Percentiles rank a stretch among this genome's conserved stretches.
phyloP scores from a whole-genome alignment of 2,329 filamentous ascomycete genomes.

The Pseudocercospora fijiensis region DNA sequence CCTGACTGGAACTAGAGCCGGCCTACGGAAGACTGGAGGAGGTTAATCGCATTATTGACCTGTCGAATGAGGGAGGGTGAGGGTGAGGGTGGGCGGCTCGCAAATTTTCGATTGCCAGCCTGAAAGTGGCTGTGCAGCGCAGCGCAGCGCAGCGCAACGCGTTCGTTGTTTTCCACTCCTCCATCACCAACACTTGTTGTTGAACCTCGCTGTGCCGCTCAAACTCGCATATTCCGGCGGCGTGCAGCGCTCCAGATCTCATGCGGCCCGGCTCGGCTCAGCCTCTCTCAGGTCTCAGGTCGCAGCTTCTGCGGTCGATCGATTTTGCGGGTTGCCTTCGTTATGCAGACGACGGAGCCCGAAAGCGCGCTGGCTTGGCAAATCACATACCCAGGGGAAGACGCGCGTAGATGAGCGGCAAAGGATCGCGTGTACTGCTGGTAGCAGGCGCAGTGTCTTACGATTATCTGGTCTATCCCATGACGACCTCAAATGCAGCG shows the following conservation, averaged over 20 bases:
- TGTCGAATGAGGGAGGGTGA: slow-evolving; percentile 7
- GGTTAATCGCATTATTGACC: neutral
- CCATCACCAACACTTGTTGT: neutral
- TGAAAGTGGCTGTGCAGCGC: slow-evolving; percentile 6
- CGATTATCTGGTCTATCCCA: slow-evolving; percentile 38
- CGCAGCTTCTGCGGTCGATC: neutral
- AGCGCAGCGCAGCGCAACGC: no score
- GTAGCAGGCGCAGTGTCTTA: slow-evolving; percentile 38
- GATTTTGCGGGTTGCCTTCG: neutral
- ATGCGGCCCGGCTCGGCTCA: slow-evolving; percentile 1
- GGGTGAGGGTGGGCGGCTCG: slow-evolving; percentile 3
- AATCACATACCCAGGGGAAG: slow-evolving; percentile 19
- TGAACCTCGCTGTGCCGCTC: neutral
- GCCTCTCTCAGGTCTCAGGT: neutral
- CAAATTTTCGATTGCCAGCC: slow-evolving; percentile 1
- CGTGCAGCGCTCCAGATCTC: neutral
- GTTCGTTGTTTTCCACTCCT: neutral
- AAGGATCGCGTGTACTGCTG: slow-evolving; percentile 30
- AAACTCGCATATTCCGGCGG: neutral
- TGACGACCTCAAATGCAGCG: slow-evolving; percentile 10
- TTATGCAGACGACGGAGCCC: slow-evolving; percentile 9
- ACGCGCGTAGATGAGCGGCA: slow-evolving; percentile 23
- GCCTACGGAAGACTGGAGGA: slow-evolving; percentile 4
- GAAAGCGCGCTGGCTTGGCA: slow-evolving; percentile 15
- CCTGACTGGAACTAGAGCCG: slow-evolving; percentile 7